phyloP scores from a whole-genome alignment of 2,329 filamentous ascomycete genomes.

The Parafenestella ontariensis region DNA sequence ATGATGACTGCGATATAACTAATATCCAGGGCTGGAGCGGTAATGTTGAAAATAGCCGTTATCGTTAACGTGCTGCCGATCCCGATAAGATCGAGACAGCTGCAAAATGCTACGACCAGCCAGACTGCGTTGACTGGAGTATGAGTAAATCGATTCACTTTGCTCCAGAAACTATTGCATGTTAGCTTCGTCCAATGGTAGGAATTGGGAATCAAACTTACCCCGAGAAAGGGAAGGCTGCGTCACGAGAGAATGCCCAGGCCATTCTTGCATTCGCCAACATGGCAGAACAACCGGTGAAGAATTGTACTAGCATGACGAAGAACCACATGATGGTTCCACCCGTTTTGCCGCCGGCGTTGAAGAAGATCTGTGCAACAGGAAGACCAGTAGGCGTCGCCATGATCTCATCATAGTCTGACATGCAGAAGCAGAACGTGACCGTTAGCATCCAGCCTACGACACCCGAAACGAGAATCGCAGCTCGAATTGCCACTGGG shows the following conservation, averaged over 20 bases:
- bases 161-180: constrained; percentile 56
- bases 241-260: constrained; percentile 67
- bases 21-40: constrained; percentile 56
- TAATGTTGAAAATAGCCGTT: constrained; percentile 57
- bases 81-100: constrained; percentile 59
- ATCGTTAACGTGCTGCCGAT: constrained; percentile 61
- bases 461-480: constrained; percentile 65
- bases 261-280: constrained; percentile 69
- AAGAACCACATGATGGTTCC: constrained; percentile 68
- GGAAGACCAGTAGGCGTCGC: constrained; percentile 66
- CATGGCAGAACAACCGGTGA: constrained; percentile 70
- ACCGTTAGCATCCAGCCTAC: constrained; percentile 69
- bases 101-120: constrained; percentile 67
- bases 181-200: constrained; percentile 24
- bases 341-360: constrained; percentile 64
- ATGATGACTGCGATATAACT: constrained; percentile 68
- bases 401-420: constrained; percentile 64
- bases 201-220: constrained; percentile 35
- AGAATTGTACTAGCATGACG: constrained; percentile 69
- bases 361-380: constrained; percentile 64
- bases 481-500: constrained; percentile 65
- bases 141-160: constrained; percentile 60
- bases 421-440: constrained; percentile 69
- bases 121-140: constrained; percentile 70
- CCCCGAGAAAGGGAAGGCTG: constrained; percentile 66